Percentiles rank a stretch among this genome's conserved stretches.
These are phyloP conservation scores for Plantago major DNA, from an alignment of 257 asterid species.

Conservation along the genomic window DNA sequence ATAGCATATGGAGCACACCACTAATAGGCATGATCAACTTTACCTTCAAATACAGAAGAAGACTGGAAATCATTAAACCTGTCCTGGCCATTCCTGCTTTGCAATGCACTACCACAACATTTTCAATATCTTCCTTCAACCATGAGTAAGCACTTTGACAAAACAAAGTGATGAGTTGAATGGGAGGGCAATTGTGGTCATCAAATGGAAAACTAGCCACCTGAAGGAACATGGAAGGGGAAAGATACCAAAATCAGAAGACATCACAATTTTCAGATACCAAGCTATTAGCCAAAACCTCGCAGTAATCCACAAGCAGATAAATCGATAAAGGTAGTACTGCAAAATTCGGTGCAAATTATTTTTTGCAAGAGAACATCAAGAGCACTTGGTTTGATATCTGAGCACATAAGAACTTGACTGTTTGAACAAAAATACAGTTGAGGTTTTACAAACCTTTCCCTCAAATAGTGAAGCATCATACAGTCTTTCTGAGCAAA, in stretches of 20 bases:
- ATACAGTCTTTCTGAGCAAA: conserved; percentile 96
- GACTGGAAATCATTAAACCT: conserved; percentile 98
- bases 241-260: conserved; percentile 5
- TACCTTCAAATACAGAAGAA: conserved; percentile 85
- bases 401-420: conserved; percentile 1
- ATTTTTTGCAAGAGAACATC: too few relatives aligned
- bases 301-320: not conserved
- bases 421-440: conserved; percentile 6
- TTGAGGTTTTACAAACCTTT: conserved; percentile 51
- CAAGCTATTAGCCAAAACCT: not conserved
- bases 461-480: conserved; percentile 96
- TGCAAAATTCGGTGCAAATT: not conserved
- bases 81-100: conserved; percentile 99
- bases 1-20: not conserved
- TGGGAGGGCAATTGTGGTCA: conserved; percentile 97
- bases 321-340: not conserved
- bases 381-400: too few relatives aligned
- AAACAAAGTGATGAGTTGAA: conserved; percentile 83
- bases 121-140: conserved; percentile 98
- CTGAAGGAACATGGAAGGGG: conserved; percentile 33
- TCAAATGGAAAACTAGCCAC: conserved; percentile 97
- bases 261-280: conserved; percentile 8
- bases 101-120: conserved; percentile 98
- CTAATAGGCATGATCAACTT: conserved; percentile 12
- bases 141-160: conserved; percentile 99